A percentile compares a stretch with the other conserved stretches of the same genome.
These are phyloP conservation scores for Paecilomyces sp. DNA, from an alignment of 2,329 filamentous ascomycete genomes.

Conservation along the genomic window DNA sequence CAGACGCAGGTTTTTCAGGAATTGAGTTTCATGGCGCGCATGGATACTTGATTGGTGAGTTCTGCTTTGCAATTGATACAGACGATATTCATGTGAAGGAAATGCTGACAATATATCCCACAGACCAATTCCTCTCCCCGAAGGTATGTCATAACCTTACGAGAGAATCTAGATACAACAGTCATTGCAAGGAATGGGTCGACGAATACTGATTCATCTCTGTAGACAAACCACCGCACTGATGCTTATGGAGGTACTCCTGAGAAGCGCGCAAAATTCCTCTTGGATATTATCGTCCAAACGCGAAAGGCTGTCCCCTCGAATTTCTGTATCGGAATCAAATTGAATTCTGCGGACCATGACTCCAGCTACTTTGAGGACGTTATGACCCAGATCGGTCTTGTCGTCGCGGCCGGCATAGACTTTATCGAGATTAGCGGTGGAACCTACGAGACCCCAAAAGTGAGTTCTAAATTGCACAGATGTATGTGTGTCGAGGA, in stretches of 20 bases:
- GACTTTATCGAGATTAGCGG: constrained; percentile 63
- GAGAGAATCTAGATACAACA: not conserved
- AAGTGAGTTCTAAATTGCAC: constrained; percentile 21
- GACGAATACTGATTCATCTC: not conserved
- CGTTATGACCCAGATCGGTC: constrained; percentile 51
- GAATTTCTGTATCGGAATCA: constrained; percentile 42
- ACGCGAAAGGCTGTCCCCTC: constrained; percentile 35
- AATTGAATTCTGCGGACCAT: constrained; percentile 46
- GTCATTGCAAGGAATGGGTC: not conserved
- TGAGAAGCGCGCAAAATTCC: constrained; percentile 39
- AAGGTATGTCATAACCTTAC: constrained; percentile 19
- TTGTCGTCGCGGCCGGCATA: constrained; percentile 33
- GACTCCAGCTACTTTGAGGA: constrained; percentile 34
- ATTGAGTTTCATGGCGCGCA: constrained; percentile 48
- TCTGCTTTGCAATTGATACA: constrained; percentile 6
- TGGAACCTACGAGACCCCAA: constrained; percentile 50
- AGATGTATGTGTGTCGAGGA: no score
- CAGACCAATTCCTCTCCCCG: constrained; percentile 27
- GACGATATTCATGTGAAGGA: not conserved
- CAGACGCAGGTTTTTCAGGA: constrained; percentile 47
- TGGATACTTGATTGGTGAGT: constrained; percentile 43
- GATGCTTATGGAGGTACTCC: constrained; percentile 43
- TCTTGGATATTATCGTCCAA: constrained; percentile 38
- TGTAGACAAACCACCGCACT: constrained; percentile 38
- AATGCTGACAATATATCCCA: not conserved